phyloP scores from a whole-genome alignment of 331 rosid species.

The Spiraea crenata region DNA sequence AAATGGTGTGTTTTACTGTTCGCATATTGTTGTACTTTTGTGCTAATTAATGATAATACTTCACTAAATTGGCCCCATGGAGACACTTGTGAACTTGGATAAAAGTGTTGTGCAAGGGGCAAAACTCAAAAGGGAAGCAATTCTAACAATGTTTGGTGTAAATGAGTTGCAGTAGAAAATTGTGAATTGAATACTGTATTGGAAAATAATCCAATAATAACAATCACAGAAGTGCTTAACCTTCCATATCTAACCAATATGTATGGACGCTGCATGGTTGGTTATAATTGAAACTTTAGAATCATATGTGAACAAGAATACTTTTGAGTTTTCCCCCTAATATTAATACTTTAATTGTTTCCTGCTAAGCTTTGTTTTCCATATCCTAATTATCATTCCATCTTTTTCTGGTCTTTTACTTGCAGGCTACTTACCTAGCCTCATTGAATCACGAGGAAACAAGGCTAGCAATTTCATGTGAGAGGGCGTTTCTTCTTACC shows the following conservation, averaged over 20 bases:
- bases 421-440: slow-evolving; percentile 67
- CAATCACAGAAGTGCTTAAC: no score
- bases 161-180: background rate
- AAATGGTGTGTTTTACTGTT: slow-evolving; percentile 52
- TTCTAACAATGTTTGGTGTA: background rate
- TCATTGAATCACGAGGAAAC: slow-evolving; percentile 85
- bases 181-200: no score
- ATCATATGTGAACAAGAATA: no score
- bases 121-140: background rate
- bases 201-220: no score
- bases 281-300: background rate
- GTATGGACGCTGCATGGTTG: background rate
- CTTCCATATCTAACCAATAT: no score
- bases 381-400: background rate
- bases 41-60: background rate
- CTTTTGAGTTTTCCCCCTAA: background rate
- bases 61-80: background rate
- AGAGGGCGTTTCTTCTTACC: slow-evolving; percentile 75
- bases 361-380: background rate
- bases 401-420: slow-evolving; percentile 14
- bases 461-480: slow-evolving; percentile 68
- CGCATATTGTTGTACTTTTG: background rate
- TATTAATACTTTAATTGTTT: background rate
- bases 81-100: background rate
- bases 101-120: background rate